Evolutionary conservation across 2,329 filamentous ascomycete genomes (phyloP), one percentile per base, ranked within the genome.

Genomic region (Cladosporium sp.): DNA sequence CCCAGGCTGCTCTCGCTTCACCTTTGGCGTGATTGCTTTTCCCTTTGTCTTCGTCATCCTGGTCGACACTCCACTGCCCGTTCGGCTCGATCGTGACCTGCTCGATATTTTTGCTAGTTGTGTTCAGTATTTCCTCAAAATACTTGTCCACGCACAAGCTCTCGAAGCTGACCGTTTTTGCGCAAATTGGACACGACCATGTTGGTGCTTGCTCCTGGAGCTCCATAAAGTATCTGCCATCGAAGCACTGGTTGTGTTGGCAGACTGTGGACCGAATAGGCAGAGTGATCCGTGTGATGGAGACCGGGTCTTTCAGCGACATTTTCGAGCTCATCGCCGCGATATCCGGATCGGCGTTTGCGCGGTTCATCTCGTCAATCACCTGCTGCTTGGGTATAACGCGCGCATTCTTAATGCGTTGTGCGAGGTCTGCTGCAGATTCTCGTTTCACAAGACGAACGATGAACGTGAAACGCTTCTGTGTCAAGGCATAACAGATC

Each of bases 131-230:
- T 62, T 96, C 89, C 67, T 88, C 85, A 15, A 96, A 91, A 70
- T 96, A 96, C 68, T 94, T 89, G 65, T 99, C 94, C 28, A 97
- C 85, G 10, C 90, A 91, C 22, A 99, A 77, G 48, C 83, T 86
- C 51, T 93, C 88, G 71, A 90, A 99, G 0, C 86, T 84, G 1
- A 91, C 87, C 0, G 83, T 75, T 68, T 92, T 95, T 73, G 88
- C 93, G 77, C 94, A 99, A 20, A 97, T 87, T 0, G 94, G 94
- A 68, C 94, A 99, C n/a, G 86, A 80, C 94, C 94, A 99, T 17
- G 94, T 95, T 0, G 94, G 94, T 0, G 91, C 93, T 76, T 99
- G 94, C 71, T 97, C 91, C 71, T 97, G 93, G 25, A 99, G 77
- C 66, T 96, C 90, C 19, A 99, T 80, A 70, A 97, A 99, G 1